Conservation (phyloP, 306 rosid genomes). For the Quercus agrifolia region DNA sequence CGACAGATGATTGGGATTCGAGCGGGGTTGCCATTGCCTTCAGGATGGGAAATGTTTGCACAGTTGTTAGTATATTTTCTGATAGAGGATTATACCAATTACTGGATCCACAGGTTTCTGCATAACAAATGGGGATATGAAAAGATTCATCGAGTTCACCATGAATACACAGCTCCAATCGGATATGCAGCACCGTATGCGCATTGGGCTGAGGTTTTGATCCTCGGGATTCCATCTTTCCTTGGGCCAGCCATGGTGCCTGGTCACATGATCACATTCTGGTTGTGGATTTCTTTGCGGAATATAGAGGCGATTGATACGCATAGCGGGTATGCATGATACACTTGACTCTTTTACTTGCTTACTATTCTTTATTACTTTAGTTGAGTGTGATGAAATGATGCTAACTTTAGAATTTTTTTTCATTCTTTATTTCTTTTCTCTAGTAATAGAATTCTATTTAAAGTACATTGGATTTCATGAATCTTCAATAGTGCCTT, state of each 20-base stretch:
- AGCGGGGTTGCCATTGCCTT: constrained; percentile 69
- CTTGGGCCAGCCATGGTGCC: constrained; percentile 81
- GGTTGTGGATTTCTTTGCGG: constrained; percentile 81
- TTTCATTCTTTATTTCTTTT: constrained; percentile 15
- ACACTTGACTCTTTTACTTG: background rate
- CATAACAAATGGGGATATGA: constrained; percentile 78
- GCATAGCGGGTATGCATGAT: constrained; percentile 71
- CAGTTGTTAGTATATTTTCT: constrained; percentile 63
- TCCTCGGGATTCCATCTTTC: constrained; percentile 74
- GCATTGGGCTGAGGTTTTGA: constrained; percentile 84
- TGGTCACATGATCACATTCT: constrained; percentile 75
- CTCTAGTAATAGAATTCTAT: constrained; percentile 15
- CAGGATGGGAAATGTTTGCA: constrained; percentile 64
- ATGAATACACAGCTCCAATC: constrained; percentile 74
- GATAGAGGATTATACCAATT: constrained; percentile 72
- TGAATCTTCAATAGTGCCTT: constrained; percentile 40
- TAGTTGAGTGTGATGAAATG: constrained; percentile 25
- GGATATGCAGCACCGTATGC: constrained; percentile 82
- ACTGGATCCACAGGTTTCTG: constrained; percentile 78
- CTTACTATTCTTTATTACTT: constrained; percentile 13
- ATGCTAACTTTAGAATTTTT: constrained; percentile 32
- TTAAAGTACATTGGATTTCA: constrained; percentile 45
- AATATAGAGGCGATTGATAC: constrained; percentile 84
- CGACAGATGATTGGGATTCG: constrained; percentile 70
- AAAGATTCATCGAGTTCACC: constrained; percentile 78